Evolutionary conservation across 2,329 filamentous ascomycete species (phyloP), one percentile per base, ranked within the genome.

Genomic region (Monilinia laxa): DNA sequence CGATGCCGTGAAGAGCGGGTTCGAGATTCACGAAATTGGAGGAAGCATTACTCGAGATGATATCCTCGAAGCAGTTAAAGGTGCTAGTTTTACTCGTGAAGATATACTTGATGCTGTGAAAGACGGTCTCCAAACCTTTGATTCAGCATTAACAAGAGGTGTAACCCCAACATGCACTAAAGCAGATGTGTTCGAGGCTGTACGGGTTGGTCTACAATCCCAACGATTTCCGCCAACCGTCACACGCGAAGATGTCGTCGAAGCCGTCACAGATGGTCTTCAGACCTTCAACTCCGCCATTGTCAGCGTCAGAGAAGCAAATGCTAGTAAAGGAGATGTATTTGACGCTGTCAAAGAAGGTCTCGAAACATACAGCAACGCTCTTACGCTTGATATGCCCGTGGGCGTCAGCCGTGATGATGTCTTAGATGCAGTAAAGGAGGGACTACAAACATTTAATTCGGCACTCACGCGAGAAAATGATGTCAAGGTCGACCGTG

Each of bases 101-200:
- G 87, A 90, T 69, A 83, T 90, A 78, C 76, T 89, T 28, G 81
- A 87, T 67, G 87, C 87, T 52, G 85, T 90, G 62, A 86, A 83
- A 72, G 82, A 88, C 72, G 86, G 86, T 10, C 80, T 89, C 2
- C 78, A 81, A 62, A 79, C 78, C 3, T 80, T 85, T 47, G 82
- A 85, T 47, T 77, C 81, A 58, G 75, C 67, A 47, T 71, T 52
- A 65, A 75, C 64, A 12, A 69, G 64, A 59, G 65, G 60, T 23
- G 68, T 63, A 11, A 67, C 91, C 40, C 80, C 79, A 9, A 79
- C 81, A 25, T 79, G 92, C 57, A 89, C 87, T 72, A 87, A 91
- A 71, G 92, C 97, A 57, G 92, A 96, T 68, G 91, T 98, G 45
- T 85, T 98, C 2, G 85, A 90, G 40, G 93, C 93, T 4, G 90